These are phyloP conservation scores for Piper betle DNA, from an alignment of 164 flowering plant genomes.

Conservation along the genomic window DNA sequence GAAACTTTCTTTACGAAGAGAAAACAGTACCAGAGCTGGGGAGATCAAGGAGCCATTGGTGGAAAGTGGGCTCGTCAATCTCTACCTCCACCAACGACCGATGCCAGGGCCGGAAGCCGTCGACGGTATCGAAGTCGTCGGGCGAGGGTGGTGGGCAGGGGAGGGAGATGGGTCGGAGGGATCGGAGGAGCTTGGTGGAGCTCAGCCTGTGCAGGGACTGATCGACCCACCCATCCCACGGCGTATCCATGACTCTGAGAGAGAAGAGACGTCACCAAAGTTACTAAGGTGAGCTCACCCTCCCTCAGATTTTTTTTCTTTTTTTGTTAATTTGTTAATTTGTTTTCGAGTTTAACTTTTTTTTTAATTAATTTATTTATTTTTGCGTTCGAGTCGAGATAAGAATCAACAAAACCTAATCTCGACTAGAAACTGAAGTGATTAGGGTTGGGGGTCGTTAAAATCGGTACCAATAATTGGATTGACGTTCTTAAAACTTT, in stretches of 20 bases:
- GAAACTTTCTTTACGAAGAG: neutral
- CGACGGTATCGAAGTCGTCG: slow-evolving; percentile 12
- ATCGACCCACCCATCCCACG: slow-evolving; percentile 75
- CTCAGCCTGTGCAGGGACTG: slow-evolving; percentile 44
- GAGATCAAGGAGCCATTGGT: slow-evolving; percentile 18
- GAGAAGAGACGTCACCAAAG: too few species aligned
- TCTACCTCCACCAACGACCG: slow-evolving; percentile 21
- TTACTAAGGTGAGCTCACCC: too few species aligned
- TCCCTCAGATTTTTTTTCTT: too few species aligned
- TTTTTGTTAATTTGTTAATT: too few species aligned
- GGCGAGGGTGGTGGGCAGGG: neutral
- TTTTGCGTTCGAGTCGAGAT: too few species aligned
- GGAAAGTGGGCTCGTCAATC: slow-evolving; percentile 20
- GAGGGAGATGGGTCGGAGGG: slow-evolving; percentile 59
- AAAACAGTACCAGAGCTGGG: slow-evolving; percentile 15
- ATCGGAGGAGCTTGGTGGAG: slow-evolving; percentile 46
- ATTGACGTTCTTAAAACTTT: too few species aligned
- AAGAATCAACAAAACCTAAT: too few species aligned
- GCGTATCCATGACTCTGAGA: slow-evolving; percentile 1
- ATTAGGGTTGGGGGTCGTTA: too few species aligned
- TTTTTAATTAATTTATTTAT: too few species aligned
- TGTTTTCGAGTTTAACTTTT: too few species aligned
- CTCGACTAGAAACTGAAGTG: too few species aligned
- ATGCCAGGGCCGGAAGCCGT: slow-evolving; percentile 17
- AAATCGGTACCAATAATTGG: too few species aligned